Evolutionary conservation across 169 alveolate species (phyloP), one percentile per base, ranked within the genome.

Genomic region (Plasmodium malariae): DNA sequence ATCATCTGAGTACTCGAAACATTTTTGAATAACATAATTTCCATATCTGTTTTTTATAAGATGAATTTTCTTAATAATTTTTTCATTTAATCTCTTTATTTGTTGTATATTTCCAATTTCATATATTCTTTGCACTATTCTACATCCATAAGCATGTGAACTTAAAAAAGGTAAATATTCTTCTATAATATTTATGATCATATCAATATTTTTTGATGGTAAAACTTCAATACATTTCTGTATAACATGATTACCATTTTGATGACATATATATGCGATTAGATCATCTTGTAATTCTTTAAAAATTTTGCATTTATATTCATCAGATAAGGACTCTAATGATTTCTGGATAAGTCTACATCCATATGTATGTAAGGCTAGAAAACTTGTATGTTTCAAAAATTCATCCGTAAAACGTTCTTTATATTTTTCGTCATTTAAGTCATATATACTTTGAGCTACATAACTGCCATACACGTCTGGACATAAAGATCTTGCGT

Each of bases 191-290:
- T 36, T 55, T 57, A 86, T 69, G 4, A 86, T 86, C 17, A 54
- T 70, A 70, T 86, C 87, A 0, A 86, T 86, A 43, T 86, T 26
- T 0, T 34, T 60, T 17, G 74, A 69, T 36, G 92, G 87, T 28
- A 86, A 69, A 4, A 86, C 92, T 32, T 86, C 92, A 7, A 86
- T 49, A 60, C 92, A 86, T 48, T 86, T 86, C 26, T 86, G 92
- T 24, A 86, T 71, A n/a, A 86, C 92, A 45, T 86, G 92, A 62
- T 86, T 86, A 36, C 92, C 92, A 86, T 86, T 86, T 70, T 86
- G 92, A 30, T 86, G 87, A n/a, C 86, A 70, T 14, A 86, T 86
- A 17, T 69, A 86, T 3, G 73, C 57, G 12, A 86, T 86, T 70
- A 86, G 45, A 57, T 86, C 87, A 4, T 70, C 63, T 49, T 86